Evolutionary conservation across 2,329 filamentous ascomycete species (phyloP).

Genomic region (Colletotrichum sp.): DNA sequence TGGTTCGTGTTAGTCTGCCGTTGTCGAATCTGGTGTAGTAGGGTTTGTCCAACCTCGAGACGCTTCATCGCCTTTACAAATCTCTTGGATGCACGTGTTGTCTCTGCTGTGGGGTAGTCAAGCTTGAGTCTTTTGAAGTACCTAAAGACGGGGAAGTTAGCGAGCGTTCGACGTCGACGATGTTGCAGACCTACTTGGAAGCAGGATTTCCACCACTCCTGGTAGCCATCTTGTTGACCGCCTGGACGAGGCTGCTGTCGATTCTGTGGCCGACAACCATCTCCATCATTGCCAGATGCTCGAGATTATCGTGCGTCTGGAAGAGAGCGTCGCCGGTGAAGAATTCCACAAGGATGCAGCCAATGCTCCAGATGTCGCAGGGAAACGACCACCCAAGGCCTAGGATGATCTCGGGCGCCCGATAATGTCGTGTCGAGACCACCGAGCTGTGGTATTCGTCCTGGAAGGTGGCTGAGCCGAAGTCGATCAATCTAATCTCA

Average conservation of each 20-base stretch:
- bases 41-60: constrained; percentile 56
- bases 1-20: constrained; percentile 34
- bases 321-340: constrained; percentile 75
- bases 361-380: constrained; percentile 78
- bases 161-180: not conserved
- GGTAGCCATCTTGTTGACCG: constrained; percentile 61
- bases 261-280: constrained; percentile 66
- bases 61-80: constrained; percentile 78
- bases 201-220: constrained; percentile 65
- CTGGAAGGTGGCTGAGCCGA: constrained; percentile 75
- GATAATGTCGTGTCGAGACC: constrained; percentile 73
- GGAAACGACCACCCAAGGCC: constrained; percentile 75
- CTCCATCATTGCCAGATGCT: constrained; percentile 80
- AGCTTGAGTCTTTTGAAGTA: constrained; percentile 71
- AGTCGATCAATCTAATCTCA: constrained; percentile 74
- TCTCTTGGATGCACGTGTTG: constrained; percentile 66
- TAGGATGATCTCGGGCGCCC: constrained; percentile 74
- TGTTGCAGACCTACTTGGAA: constrained; percentile 58
- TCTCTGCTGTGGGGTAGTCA: constrained; percentile 69
- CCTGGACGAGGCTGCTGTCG: constrained; percentile 62
- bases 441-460: constrained; percentile 77
- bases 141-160: constrained; percentile 37
- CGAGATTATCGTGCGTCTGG: constrained; percentile 75
- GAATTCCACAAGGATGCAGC: constrained; percentile 75
- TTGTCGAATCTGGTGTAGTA: not conserved